These are phyloP conservation scores for Osmanthus fragrans DNA, from an alignment of 257 asterid genomes.

Conservation along the genomic window DNA sequence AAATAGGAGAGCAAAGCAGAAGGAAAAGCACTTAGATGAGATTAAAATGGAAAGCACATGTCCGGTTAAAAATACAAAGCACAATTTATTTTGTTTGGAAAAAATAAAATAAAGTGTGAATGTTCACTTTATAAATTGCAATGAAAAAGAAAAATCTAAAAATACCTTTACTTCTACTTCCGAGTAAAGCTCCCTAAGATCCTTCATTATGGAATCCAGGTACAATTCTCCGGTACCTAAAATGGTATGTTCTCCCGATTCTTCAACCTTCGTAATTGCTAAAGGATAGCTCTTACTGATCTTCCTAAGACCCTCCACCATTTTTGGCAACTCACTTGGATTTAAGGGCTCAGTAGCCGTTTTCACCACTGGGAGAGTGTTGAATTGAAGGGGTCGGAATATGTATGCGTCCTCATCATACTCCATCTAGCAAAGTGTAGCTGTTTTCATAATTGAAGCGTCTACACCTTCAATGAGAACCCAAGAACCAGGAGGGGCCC, in stretches of 20 bases:
- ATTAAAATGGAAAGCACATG: neutral
- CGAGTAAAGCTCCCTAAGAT: slow-evolving; percentile 94
- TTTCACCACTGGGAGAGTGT: slow-evolving; percentile 96
- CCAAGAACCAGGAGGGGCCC: slow-evolving; percentile 99
- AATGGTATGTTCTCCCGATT: slow-evolving; percentile 96
- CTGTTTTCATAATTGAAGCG: slow-evolving; percentile 99
- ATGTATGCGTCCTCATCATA: slow-evolving; percentile 81
- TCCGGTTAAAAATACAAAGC: neutral
- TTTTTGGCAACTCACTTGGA: slow-evolving; percentile 96
- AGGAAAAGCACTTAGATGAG: no score
- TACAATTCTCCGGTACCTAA: slow-evolving; percentile 94
- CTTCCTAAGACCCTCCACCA: slow-evolving; percentile 98
- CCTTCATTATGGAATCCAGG: slow-evolving; percentile 96
- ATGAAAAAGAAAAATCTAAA: neutral
- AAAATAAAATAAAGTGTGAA: neutral
- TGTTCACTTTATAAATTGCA: neutral
- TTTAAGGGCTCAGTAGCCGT: slow-evolving; percentile 98
- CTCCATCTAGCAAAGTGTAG: slow-evolving; percentile 80
- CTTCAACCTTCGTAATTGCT: slow-evolving; percentile 96
- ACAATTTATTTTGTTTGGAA: neutral
- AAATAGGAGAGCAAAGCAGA: slow-evolving; percentile 1
- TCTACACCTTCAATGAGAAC: slow-evolving; percentile 99
- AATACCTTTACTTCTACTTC: slow-evolving; percentile 98
- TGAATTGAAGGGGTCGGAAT: slow-evolving; percentile 91
- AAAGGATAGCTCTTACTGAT: slow-evolving; percentile 98